Evolutionary conservation across 768 basidiomycete genomes (phyloP).

Genomic region (Flagelloscypha sp.): DNA sequence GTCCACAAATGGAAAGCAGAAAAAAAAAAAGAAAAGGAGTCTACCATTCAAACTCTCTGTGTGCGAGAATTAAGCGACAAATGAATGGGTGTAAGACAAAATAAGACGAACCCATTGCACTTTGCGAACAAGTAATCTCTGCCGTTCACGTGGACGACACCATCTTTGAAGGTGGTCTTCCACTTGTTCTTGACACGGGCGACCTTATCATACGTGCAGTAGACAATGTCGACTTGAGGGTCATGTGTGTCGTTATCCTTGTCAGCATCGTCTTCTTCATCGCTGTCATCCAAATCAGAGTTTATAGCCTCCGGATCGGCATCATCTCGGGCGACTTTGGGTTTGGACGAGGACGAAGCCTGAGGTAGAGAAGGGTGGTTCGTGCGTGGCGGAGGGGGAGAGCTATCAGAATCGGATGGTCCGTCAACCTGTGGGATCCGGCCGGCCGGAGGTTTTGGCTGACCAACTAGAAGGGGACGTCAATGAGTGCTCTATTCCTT

Average conservation of each 20-base stretch:
- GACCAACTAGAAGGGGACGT: conserved; percentile 9
- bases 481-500: too few relatives aligned
- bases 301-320: conserved; percentile 87
- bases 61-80: conserved; percentile 1
- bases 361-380: conserved; percentile 75
- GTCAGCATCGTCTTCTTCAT: conserved; percentile 76
- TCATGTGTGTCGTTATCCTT: conserved; percentile 63
- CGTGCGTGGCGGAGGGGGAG: conserved; percentile 62
- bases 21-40: too few relatives aligned
- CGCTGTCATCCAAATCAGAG: conserved; percentile 91
- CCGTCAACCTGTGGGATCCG: conserved; percentile 77
- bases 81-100: neutral
- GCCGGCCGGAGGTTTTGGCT: conserved; percentile 13
- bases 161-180: conserved; percentile 97
- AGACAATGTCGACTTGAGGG: conserved; percentile 88
- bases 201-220: conserved; percentile 99
- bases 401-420: conserved; percentile 65
- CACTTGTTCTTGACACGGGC: conserved; percentile 99
- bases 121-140: conserved; percentile 97
- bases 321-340: conserved; percentile 28
- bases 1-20: too few relatives aligned
- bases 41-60: conserved; percentile 41
- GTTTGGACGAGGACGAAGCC: conserved; percentile 28
- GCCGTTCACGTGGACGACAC: conserved; percentile 94
- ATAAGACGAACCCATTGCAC: conserved; percentile 78